A percentile compares a stretch with the other conserved stretches of the same genome.
phyloP scores from a whole-genome alignment of 2,329 filamentous ascomycete species.

The Chrysosphaeria jannelii region DNA sequence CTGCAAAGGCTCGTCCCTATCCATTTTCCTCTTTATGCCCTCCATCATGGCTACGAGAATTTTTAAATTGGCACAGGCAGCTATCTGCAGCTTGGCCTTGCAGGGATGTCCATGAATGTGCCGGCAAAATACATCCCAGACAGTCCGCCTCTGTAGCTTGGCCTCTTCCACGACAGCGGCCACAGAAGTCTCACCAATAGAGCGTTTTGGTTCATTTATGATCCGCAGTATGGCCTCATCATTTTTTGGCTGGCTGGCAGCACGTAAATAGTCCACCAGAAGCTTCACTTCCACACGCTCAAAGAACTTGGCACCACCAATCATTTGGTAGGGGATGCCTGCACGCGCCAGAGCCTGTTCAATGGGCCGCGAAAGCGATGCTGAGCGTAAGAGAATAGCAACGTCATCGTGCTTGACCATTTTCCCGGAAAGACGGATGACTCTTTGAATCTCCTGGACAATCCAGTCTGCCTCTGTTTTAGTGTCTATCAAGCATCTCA shows the following conservation, averaged over 20 bases:
- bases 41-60: too few relatives aligned
- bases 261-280: conserved; percentile 61
- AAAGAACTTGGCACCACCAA: conserved; percentile 73
- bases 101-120: too few relatives aligned
- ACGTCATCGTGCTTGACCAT: conserved; percentile 51
- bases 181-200: conserved; percentile 52
- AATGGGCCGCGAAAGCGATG: conserved; percentile 55
- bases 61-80: too few relatives aligned
- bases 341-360: conserved; percentile 54
- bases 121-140: conserved; percentile 61
- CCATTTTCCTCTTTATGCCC: too few relatives aligned
- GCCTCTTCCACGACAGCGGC: conserved; percentile 49
- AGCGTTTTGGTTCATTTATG: conserved; percentile 57
- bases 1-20: too few relatives aligned
- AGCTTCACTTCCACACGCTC: conserved; percentile 73
- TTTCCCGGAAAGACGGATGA: conserved; percentile 36
- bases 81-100: too few relatives aligned
- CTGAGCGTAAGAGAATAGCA: conserved; percentile 64
- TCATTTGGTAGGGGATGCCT: conserved; percentile 73
- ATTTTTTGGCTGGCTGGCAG: conserved; percentile 58
- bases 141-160: conserved; percentile 30
- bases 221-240: conserved; percentile 64
- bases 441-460: conserved; percentile 49
- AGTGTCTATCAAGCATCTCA: conserved; percentile 42
- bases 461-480: conserved; percentile 66